Conservation (phyloP, 177 flowering plant species). For the Vitis hybrid region DNA sequence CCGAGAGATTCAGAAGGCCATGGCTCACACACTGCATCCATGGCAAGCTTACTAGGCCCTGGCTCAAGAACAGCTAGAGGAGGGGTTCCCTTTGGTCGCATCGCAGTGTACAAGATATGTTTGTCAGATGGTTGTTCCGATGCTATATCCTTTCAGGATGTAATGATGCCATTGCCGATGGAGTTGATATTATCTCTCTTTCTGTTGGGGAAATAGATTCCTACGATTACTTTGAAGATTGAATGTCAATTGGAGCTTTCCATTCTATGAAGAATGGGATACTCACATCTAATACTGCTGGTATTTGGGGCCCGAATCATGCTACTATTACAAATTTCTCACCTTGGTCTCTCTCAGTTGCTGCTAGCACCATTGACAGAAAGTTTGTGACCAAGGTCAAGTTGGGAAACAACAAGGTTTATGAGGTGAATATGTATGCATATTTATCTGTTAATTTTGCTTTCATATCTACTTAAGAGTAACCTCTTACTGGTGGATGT, state of each 20-base stretch:
- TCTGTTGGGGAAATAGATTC: constrained; percentile 29
- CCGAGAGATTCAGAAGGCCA: constrained; percentile 46
- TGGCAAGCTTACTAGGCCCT: constrained; percentile 31
- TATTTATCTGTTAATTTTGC: neutral
- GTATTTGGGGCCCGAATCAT: constrained; percentile 33
- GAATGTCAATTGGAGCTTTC: constrained; percentile 45
- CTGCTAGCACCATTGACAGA: constrained; percentile 38
- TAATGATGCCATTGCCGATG: constrained; percentile 56
- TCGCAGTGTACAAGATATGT: constrained; percentile 51
- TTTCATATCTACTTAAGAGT: too few relatives aligned
- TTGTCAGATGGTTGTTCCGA: constrained; percentile 21
- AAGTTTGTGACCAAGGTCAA: constrained; percentile 20
- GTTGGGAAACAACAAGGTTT: constrained; percentile 19
- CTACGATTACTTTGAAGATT: constrained; percentile 11
- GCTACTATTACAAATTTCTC: constrained; percentile 25
- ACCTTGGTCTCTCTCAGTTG: constrained; percentile 50
- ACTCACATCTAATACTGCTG: constrained; percentile 30
- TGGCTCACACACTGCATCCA: constrained; percentile 57
- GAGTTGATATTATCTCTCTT: constrained; percentile 45
- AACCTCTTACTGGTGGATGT: neutral
- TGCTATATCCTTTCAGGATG: constrained; percentile 43
- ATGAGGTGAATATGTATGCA: neutral
- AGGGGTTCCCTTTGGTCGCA: constrained; percentile 45
- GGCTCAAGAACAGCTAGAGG: constrained; percentile 46
- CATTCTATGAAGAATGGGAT: constrained; percentile 20